Evolutionary conservation across 805 yeast species (phyloP).

Genomic region (Pichia heedii): DNA sequence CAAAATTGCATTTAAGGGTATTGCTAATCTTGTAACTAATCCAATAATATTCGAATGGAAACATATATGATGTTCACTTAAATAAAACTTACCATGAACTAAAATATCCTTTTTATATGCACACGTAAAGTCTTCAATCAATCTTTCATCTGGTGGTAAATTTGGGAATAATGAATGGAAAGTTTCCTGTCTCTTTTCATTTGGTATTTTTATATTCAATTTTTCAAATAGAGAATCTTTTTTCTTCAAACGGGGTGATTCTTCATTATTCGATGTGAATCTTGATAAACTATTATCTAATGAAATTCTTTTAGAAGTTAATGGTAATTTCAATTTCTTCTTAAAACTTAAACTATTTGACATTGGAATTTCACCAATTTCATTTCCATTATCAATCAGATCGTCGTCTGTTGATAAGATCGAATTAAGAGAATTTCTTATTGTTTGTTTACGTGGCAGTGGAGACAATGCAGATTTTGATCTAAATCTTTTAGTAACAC

Average conservation of each 20-base stretch:
- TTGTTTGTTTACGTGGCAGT: conserved; percentile 1
- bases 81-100: conserved; percentile 56
- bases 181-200: conserved; percentile 46
- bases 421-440: conserved; percentile 3
- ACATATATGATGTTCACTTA: conserved; percentile 46
- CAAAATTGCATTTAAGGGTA: conserved; percentile 54
- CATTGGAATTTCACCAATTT: neutral
- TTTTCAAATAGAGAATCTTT: conserved; percentile 12
- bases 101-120: conserved; percentile 58
- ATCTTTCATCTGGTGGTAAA: conserved; percentile 39
- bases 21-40: conserved; percentile 48
- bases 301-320: conserved; percentile 8
- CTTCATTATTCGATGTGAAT: conserved; percentile 6
- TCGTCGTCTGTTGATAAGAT: neutral
- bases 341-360: conserved; percentile 8
- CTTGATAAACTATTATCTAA: conserved; percentile 7
- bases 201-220: conserved; percentile 28
- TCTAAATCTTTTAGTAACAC: neutral
- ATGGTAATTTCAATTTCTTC: conserved; percentile 10
- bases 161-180: conserved; percentile 53
- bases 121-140: conserved; percentile 56
- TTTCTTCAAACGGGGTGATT: conserved; percentile 2
- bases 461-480: conserved; percentile 1
- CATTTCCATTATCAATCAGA: conserved; percentile 10
- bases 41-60: conserved; percentile 65